Percentiles rank a stretch among this genome's conserved stretches.
phyloP scores from a whole-genome alignment of 306 rosid genomes.

The Psophocarpus tetragonolobus region DNA sequence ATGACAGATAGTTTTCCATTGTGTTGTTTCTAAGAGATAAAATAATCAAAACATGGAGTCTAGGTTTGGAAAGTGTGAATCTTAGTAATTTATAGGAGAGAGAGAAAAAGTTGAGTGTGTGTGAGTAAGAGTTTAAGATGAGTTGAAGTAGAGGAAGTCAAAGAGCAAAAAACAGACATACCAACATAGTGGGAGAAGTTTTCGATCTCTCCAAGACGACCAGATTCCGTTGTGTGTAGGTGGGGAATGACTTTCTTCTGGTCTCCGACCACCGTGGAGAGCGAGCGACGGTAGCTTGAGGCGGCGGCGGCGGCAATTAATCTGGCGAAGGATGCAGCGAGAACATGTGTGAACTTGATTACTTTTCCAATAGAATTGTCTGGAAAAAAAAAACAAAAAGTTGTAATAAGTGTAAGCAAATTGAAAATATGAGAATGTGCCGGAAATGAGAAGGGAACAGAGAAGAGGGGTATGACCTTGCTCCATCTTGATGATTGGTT shows the following conservation, averaged over 20 bases:
- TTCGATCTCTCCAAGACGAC: slow-evolving; percentile 62
- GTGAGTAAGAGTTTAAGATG: too few species aligned
- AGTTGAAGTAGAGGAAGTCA: not conserved
- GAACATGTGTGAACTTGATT: slow-evolving; percentile 27
- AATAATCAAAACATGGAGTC: too few species aligned
- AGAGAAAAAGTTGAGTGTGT: not conserved
- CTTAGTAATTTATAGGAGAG: too few species aligned
- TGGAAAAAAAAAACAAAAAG: not conserved
- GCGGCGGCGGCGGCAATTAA: slow-evolving; percentile 37
- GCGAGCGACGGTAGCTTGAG: slow-evolving; percentile 14
- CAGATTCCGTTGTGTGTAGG: slow-evolving; percentile 50
- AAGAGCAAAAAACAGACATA: slow-evolving; percentile 18
- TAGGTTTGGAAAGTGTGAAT: too few species aligned
- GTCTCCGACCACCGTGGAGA: not conserved
- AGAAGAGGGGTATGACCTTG: too few species aligned
- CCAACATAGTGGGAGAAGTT: slow-evolving; percentile 79
- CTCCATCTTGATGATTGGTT: too few species aligned
- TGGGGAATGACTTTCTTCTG: slow-evolving; percentile 40
- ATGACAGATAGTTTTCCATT: not conserved
- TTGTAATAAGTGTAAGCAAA: too few species aligned
- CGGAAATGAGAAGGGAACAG: too few species aligned
- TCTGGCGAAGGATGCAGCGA: slow-evolving; percentile 56
- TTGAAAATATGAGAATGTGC: not conserved
- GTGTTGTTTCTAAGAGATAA: too few species aligned
- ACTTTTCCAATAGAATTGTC: slow-evolving; percentile 46